Evolutionary conservation across 2,329 filamentous ascomycete species (phyloP), one percentile per base, ranked within the genome.

Genomic region (Lachnum nothofagi): DNA sequence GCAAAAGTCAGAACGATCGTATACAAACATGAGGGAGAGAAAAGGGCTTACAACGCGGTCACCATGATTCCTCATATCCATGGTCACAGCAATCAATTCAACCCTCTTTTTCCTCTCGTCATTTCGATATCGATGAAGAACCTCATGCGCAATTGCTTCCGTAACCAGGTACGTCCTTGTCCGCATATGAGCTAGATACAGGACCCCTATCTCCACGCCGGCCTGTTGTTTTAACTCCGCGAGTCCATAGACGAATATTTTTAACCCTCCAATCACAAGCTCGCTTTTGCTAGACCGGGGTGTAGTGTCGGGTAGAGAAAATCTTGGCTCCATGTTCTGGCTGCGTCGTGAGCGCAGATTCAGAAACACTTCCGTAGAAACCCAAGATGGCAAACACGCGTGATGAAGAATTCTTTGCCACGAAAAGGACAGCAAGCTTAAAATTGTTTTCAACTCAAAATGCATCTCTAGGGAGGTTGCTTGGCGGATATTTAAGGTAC

Each of bases 51-150:
- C 54, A 23, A 48, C 47, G n/a, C 52, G 54, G 16, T 46, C 49
- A 25, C 52, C 54, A 48, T 57, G 52, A 46, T 57, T 57, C 12
- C 54, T 54, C 54, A 57, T 57, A 38, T 57, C 42, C 42, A 57
- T 53, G 14, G 54, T 55, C 6, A 57, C 49, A 16, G 54, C 54
- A 41, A 57, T 57, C 33, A 52, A 16, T 39, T 52, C 46, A 17
- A 42, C 22, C 22, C n/a, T 51, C 39, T 55, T 54, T 20, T 39
- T 40, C 17, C 41, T 46, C 16, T 42, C 48, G 49, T 55, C 52
- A 12, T 12, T 44, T 29, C 52, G 45, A 37, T 57, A 57, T 33
- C 40, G 16, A 48, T 57, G 40, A 29, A 57, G 17, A 19, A 57
- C 52, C 25, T 57, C 52, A 31, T 57, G 54, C 7, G 54, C 54